phyloP scores from a whole-genome alignment of 495 filamentous ascomycete genomes.

The Trypethelium eluteriae region DNA sequence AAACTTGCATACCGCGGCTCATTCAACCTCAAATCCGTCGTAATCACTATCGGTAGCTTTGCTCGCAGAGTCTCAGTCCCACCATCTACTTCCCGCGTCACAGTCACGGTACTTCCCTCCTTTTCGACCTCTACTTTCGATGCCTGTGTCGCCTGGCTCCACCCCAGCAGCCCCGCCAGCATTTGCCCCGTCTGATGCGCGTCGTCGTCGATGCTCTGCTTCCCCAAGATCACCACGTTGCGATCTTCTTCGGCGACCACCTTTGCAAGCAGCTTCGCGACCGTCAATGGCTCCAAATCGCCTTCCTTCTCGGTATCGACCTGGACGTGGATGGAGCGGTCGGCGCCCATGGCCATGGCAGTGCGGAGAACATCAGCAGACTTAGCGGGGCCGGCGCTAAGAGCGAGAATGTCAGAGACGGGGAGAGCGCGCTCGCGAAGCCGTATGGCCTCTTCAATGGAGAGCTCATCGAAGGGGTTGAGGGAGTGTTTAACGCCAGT shows the following conservation, averaged over 20 bases:
- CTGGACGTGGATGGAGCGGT: slow-evolving; percentile 80
- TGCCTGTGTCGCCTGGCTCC: slow-evolving; percentile 92
- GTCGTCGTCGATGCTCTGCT: slow-evolving; percentile 97
- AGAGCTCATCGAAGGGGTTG: slow-evolving; percentile 99
- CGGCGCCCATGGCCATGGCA: slow-evolving; percentile 97
- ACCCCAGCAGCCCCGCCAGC: slow-evolving; percentile 84
- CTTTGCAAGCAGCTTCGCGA: slow-evolving; percentile 77
- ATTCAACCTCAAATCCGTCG: slow-evolving; percentile 90
- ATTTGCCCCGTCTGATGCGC: slow-evolving; percentile 95
- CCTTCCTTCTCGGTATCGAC: slow-evolving; percentile 49
- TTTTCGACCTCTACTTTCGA: slow-evolving; percentile 65
- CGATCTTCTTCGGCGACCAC: slow-evolving; percentile 74
- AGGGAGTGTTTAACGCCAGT: slow-evolving; percentile 89
- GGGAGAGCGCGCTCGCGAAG: slow-evolving; percentile 67
- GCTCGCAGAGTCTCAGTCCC: slow-evolving; percentile 82
- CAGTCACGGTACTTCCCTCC: slow-evolving; percentile 52
- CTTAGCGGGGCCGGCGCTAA: slow-evolving; percentile 82
- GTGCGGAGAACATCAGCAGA: slow-evolving; percentile 79
- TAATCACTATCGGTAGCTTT: slow-evolving; percentile 82
- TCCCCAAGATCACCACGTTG: slow-evolving; percentile 88
- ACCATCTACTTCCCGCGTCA: slow-evolving; percentile 89
- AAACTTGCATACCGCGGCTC: slow-evolving; percentile 90
- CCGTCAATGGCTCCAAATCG: slow-evolving; percentile 75
- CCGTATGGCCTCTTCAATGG: slow-evolving; percentile 88
- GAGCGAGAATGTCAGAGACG: slow-evolving; percentile 83